Evolutionary conservation across 2,329 filamentous ascomycete genomes (phyloP).

Genomic region (Fusarium aywerte): DNA sequence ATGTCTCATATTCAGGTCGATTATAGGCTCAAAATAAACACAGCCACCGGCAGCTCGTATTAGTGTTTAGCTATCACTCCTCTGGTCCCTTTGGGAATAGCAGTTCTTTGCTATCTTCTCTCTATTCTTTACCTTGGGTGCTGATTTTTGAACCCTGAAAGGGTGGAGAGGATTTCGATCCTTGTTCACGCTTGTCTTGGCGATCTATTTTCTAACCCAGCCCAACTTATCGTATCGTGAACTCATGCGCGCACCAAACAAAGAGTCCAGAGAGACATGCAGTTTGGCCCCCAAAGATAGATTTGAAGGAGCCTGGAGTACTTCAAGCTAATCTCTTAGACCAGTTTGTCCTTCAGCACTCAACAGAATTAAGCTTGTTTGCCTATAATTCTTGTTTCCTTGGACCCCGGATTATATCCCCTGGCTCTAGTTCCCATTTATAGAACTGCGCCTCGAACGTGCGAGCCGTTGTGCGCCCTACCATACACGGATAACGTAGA

Average conservation of each 20-base stretch:
- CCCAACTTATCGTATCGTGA: not conserved
- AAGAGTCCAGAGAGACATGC: conserved; percentile 8
- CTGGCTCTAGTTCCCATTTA: conserved; percentile 36
- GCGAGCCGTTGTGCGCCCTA: conserved; percentile 19
- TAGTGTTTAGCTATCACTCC: conserved; percentile 10
- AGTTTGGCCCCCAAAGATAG: conserved; percentile 7
- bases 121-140: conserved; percentile 2
- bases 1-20: conserved; percentile 15
- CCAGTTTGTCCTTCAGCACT: not conserved
- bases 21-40: conserved; percentile 37
- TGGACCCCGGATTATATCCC: not conserved
- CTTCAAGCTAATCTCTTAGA: not conserved
- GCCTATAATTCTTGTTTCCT: not conserved
- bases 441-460: conserved; percentile 33
- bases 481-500: not conserved
- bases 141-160: conserved; percentile 15
- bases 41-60: conserved; percentile 44
- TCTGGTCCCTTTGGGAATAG: conserved; percentile 3
- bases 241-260: conserved; percentile 6
- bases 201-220: conserved; percentile 19
- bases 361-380: conserved; percentile 10
- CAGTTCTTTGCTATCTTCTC: not conserved
- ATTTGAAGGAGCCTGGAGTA: not conserved
- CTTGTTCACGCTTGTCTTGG: conserved; percentile 23
- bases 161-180: conserved; percentile 15